Evolutionary conservation across 2,329 filamentous ascomycete genomes (phyloP).

Genomic region (Fusarium transvaalense): DNA sequence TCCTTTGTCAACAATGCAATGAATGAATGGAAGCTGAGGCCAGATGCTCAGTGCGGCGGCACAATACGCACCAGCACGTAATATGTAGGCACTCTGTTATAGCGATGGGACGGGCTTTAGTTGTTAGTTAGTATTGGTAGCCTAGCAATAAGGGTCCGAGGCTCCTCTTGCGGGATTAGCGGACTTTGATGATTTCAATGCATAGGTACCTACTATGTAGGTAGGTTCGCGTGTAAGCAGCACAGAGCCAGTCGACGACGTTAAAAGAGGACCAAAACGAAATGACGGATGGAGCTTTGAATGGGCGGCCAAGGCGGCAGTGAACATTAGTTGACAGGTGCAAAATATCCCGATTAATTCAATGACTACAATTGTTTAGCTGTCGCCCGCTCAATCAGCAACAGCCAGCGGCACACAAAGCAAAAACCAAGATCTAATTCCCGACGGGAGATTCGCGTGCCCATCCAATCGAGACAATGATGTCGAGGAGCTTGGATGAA

Average conservation of each 20-base stretch:
- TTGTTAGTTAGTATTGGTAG: constrained; percentile 8
- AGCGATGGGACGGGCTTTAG: constrained; percentile 22
- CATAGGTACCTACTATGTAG: neutral
- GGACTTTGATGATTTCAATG: constrained; percentile 30
- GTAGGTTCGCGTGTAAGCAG: constrained; percentile 18
- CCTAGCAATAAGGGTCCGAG: constrained; percentile 9
- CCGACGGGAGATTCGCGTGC: constrained; percentile 29
- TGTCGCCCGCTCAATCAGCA: neutral
- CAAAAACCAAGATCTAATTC: constrained; percentile 22
- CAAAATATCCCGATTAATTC: constrained; percentile 11
- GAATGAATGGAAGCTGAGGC: constrained; percentile 1
- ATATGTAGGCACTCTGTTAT: constrained; percentile 11
- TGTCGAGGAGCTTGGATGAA: constrained; percentile 33
- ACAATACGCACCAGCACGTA: neutral
- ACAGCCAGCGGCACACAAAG: constrained; percentile 21
- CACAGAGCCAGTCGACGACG: constrained; percentile 24
- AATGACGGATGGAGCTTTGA: constrained; percentile 28
- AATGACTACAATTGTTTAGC: neutral
- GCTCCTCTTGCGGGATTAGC: constrained; percentile 31
- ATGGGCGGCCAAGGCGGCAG: constrained; percentile 27
- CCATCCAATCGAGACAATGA: constrained; percentile 30
- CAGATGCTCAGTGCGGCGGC: constrained; percentile 1
- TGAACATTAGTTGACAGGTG: constrained; percentile 10
- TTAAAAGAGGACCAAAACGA: constrained; percentile 9
- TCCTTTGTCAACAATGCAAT: constrained; percentile 9